A percentile compares a stretch with the other conserved stretches of the same genome.
Evolutionary conservation across 2,329 filamentous ascomycete genomes (phyloP).

Genomic region (Venturia aucupariae): DNA sequence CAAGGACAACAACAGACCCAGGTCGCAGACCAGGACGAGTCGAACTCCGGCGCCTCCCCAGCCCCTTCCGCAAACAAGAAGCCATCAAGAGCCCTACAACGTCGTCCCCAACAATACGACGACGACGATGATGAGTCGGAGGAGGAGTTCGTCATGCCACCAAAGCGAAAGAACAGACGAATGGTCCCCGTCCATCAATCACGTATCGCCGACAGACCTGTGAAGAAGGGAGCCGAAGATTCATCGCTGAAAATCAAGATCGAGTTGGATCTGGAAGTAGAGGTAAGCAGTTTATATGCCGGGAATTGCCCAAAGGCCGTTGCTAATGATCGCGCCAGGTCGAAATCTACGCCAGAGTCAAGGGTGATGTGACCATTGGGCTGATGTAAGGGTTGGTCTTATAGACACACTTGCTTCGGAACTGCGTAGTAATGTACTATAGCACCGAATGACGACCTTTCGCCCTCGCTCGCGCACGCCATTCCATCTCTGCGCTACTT

Average conservation of each 20-base stretch:
- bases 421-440: background rate
- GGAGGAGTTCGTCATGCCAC: constrained; percentile 26
- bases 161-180: constrained; percentile 17
- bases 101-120: constrained; percentile 15
- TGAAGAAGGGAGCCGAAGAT: constrained; percentile 27
- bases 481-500: background rate
- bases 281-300: constrained; percentile 17
- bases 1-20: constrained; percentile 3
- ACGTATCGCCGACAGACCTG: constrained; percentile 30
- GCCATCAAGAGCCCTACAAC: constrained; percentile 18
- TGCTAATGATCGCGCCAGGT: constrained; percentile 17
- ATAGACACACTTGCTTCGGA: background rate
- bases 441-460: constrained; percentile 1
- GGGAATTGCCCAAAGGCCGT: background rate
- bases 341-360: constrained; percentile 25
- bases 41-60: constrained; percentile 8
- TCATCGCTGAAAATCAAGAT: constrained; percentile 35
- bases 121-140: constrained; percentile 30
- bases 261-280: constrained; percentile 30
- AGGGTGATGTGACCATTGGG: constrained; percentile 26
- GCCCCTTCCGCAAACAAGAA: constrained; percentile 17
- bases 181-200: constrained; percentile 29
- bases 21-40: background rate
- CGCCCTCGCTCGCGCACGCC: background rate
- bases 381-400: constrained; percentile 20